phyloP scores from a whole-genome alignment of 176 grass and related monocot species.

The Zea luxurians region DNA sequence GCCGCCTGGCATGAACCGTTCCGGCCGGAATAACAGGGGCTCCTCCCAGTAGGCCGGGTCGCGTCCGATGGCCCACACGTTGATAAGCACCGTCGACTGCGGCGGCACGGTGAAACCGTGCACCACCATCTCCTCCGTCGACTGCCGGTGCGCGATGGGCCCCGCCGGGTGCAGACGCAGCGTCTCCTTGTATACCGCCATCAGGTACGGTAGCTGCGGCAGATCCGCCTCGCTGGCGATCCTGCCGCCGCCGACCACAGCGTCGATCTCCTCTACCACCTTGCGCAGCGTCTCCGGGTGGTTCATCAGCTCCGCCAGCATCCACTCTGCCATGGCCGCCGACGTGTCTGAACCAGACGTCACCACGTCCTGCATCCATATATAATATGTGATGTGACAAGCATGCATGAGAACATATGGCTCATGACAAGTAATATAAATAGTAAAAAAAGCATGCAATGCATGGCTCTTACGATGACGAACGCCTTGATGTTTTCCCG shows the following conservation, averaged over 20 bases:
- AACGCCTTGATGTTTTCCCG: slow-evolving; percentile 74
- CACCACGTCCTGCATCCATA: slow-evolving; percentile 52
- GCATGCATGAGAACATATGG: no score
- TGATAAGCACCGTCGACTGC: slow-evolving; percentile 52
- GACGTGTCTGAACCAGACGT: slow-evolving; percentile 48
- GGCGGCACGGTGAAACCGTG: slow-evolving; percentile 42
- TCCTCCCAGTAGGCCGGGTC: slow-evolving; percentile 56
- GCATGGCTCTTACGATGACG: slow-evolving; percentile 47
- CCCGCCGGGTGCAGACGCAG: slow-evolving; percentile 49
- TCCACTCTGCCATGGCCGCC: slow-evolving; percentile 66
- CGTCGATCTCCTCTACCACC: slow-evolving; percentile 49
- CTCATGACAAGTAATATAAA: no score
- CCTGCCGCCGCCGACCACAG: slow-evolving; percentile 39
- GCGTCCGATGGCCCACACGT: slow-evolving; percentile 58
- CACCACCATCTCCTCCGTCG: slow-evolving; percentile 35
- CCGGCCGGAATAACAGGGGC: slow-evolving; percentile 57
- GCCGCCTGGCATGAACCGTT: slow-evolving; percentile 49
- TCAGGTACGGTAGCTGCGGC: slow-evolving; percentile 61
- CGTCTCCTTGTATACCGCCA: slow-evolving; percentile 66
- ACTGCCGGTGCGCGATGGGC: slow-evolving; percentile 43
- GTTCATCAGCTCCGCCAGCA: slow-evolving; percentile 68
- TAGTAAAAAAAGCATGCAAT: no score
- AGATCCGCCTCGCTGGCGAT: slow-evolving; percentile 63
- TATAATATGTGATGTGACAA: background rate
- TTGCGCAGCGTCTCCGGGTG: slow-evolving; percentile 51